These are phyloP conservation scores for Cynara cardunculus DNA, from an alignment of 129 eudicot genomes.

Conservation along the genomic window DNA sequence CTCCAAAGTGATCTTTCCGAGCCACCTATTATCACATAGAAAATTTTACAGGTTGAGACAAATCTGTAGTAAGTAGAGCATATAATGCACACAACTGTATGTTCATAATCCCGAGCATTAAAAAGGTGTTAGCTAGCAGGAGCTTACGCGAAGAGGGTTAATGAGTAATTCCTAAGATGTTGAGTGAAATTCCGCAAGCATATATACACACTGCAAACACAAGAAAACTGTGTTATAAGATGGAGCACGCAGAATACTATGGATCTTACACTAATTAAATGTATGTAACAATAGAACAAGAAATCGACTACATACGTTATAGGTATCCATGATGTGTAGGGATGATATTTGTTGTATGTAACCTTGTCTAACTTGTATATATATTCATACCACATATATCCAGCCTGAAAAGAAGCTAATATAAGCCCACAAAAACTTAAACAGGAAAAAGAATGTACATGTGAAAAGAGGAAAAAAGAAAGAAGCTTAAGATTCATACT, in stretches of 20 bases:
- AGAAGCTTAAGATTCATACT: conserved; percentile 9
- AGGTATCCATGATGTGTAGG: conserved; percentile 97
- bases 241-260: not conserved
- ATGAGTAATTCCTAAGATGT: conserved; percentile 55
- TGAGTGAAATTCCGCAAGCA: conserved; percentile 87
- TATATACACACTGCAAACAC: conserved; percentile 67
- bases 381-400: conserved; percentile 82
- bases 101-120: conserved; percentile 6
- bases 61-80: not conserved
- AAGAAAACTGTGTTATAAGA: conserved; percentile 13
- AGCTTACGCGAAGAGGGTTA: conserved; percentile 46
- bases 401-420: conserved; percentile 48
- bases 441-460: not conserved
- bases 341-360: conserved; percentile 85
- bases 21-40: conserved; percentile 44
- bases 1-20: conserved; percentile 58
- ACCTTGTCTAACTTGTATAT: conserved; percentile 86
- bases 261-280: conserved; percentile 6
- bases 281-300: not conserved
- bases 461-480: not conserved
- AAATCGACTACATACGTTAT: conserved; percentile 57
- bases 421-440: conserved; percentile 13
- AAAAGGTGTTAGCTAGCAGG: not conserved
- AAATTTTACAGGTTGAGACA: conserved; percentile 7
- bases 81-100: not conserved